Evolutionary conservation across 768 basidiomycete species (phyloP).

Genomic region (Obba rivulosa): DNA sequence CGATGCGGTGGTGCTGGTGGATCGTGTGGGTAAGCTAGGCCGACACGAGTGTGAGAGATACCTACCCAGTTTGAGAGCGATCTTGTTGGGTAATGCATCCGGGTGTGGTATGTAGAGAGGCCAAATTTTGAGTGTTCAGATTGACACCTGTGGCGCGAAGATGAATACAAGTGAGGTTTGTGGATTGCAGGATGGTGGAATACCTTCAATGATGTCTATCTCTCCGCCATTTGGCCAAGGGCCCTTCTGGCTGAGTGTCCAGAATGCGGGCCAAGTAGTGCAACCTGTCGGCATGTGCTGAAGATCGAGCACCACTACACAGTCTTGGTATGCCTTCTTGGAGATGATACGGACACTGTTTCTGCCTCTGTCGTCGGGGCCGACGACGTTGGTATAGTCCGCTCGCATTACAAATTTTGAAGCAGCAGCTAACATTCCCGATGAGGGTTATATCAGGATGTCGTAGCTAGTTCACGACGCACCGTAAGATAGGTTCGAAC

Average conservation of each 20-base stretch:
- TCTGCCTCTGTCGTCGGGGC: conserved; percentile 38
- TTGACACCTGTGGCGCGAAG: conserved; percentile 39
- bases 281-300: conserved; percentile 59
- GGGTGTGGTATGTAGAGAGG: conserved; percentile 49
- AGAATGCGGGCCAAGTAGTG: conserved; percentile 60
- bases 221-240: conserved; percentile 63
- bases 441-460: background rate
- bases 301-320: conserved; percentile 46
- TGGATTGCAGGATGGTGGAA: background rate
- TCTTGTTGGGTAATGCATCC: conserved; percentile 39
- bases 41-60: background rate
- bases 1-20: conserved; percentile 32
- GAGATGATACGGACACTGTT: conserved; percentile 53
- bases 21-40: background rate
- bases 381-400: conserved; percentile 36
- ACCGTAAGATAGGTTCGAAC: conserved; percentile 44
- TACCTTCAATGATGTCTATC: conserved; percentile 58
- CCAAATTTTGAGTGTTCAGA: conserved; percentile 36
- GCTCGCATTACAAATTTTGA: conserved; percentile 54
- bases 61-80: conserved; percentile 46
- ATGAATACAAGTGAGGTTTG: background rate
- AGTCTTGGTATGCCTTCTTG: conserved; percentile 37
- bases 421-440: conserved; percentile 27
- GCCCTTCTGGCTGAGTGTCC: conserved; percentile 44
- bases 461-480: conserved; percentile 3